phyloP scores from a whole-genome alignment of 148 eudicot genomes.

The Linanthus parryae region DNA sequence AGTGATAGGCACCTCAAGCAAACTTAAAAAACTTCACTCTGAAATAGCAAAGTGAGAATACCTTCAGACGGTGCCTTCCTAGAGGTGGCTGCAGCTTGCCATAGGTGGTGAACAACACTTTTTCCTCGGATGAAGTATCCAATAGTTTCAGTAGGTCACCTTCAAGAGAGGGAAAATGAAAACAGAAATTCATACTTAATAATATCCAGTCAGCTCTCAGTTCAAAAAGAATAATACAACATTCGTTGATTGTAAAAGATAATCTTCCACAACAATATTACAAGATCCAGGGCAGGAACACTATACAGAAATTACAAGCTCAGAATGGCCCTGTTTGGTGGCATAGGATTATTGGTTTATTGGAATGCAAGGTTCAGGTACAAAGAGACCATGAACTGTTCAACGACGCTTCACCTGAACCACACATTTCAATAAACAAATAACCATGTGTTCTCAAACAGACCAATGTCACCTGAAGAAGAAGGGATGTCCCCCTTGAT shows the following conservation, averaged over 20 bases:
- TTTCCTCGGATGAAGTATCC: conserved; percentile 63
- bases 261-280: not conserved
- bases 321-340: no score
- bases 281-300: not conserved
- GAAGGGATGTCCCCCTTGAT: no score
- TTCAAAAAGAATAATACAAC: no score
- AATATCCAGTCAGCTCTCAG: no score
- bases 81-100: conserved; percentile 97
- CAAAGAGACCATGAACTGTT: no score
- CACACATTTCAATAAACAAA: no score
- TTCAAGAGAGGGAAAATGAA: conserved; percentile 24
- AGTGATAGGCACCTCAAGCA: not conserved
- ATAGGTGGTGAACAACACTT: conserved; percentile 63
- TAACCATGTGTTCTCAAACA: no score
- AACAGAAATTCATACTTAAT: no score
- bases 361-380: no score
- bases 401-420: no score
- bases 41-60: conserved; percentile 13
- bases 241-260: not conserved
- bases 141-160: conserved; percentile 70
- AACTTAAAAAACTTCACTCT: not conserved
- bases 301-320: not conserved
- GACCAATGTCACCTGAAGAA: no score
- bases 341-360: no score
- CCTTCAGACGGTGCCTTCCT: conserved; percentile 96